Conservation (phyloP, 441 rosid species). For the Pelargonium fulgidum region DNA sequence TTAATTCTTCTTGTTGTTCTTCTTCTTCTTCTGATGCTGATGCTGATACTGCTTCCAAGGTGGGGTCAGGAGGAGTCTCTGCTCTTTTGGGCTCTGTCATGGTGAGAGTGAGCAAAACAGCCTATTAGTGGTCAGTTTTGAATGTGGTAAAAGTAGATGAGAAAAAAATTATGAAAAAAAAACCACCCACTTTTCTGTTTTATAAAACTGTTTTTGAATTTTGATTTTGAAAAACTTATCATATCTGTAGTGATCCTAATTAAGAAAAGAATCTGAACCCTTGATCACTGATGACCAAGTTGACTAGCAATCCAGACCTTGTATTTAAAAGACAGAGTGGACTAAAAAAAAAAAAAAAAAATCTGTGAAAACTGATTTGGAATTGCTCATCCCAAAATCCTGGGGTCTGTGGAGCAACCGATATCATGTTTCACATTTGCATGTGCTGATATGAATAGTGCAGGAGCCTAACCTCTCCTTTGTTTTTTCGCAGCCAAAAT, state of each 20-base stretch:
- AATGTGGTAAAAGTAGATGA: background rate
- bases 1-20: background rate
- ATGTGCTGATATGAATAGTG: too few species aligned
- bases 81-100: slow-evolving; percentile 13
- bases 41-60: slow-evolving; percentile 25
- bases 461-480: too few species aligned
- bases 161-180: slow-evolving; percentile 7
- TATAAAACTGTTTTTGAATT: slow-evolving; percentile 21
- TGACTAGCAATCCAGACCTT: background rate
- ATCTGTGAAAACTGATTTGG: too few species aligned
- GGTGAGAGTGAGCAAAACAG: slow-evolving; percentile 1
- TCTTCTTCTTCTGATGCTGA: slow-evolving; percentile 9
- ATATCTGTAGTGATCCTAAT: background rate
- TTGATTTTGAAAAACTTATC: slow-evolving; percentile 10
- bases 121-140: slow-evolving; percentile 2
- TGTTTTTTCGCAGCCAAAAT: too few species aligned
- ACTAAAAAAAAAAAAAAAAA: too few species aligned
- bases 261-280: background rate
- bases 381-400: too few species aligned
- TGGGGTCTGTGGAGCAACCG: too few species aligned
- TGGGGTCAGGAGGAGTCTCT: slow-evolving; percentile 16
- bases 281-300: background rate
- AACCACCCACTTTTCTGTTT: slow-evolving; percentile 28
- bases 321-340: too few species aligned
- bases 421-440: too few species aligned